Evolutionary conservation across 2,329 filamentous ascomycete species (phyloP).

Genomic region (Phaeosphaeriaceae sp.): DNA sequence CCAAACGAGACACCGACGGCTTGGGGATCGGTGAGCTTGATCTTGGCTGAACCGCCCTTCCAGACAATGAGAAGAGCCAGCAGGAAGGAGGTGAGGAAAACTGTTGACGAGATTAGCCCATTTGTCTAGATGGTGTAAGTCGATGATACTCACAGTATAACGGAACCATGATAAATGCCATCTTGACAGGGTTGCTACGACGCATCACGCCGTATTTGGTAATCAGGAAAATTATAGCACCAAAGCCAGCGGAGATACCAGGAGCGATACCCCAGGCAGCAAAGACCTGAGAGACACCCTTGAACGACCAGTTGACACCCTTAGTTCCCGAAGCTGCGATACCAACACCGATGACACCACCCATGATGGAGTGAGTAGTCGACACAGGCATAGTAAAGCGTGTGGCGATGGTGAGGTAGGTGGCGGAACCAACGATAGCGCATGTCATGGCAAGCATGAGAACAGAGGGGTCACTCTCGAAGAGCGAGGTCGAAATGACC

Average conservation of each 20-base stretch:
- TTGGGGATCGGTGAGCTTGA: conserved; percentile 58
- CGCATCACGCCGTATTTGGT: conserved; percentile 66
- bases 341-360: conserved; percentile 54
- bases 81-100: conserved; percentile 62
- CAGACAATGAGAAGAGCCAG: conserved; percentile 56
- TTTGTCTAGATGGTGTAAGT: not conserved
- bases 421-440: conserved; percentile 58
- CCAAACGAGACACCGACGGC: conserved; percentile 64
- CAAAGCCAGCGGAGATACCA: conserved; percentile 61
- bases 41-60: conserved; percentile 50
- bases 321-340: conserved; percentile 60
- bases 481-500: conserved; percentile 56
- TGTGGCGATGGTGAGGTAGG: conserved; percentile 63
- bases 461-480: conserved; percentile 53
- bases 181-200: conserved; percentile 60
- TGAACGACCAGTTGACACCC: conserved; percentile 64
- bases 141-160: conserved; percentile 4
- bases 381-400: conserved; percentile 61
- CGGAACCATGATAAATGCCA: conserved; percentile 53
- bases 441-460: conserved; percentile 64
- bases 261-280: conserved; percentile 69
- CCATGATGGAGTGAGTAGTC: conserved; percentile 59
- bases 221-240: conserved; percentile 61
- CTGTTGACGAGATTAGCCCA: not conserved
- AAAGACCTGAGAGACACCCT: conserved; percentile 64